These are phyloP conservation scores for Nannochloris sp. DNA, from an alignment of 139 green algal species.

Conservation along the genomic window DNA sequence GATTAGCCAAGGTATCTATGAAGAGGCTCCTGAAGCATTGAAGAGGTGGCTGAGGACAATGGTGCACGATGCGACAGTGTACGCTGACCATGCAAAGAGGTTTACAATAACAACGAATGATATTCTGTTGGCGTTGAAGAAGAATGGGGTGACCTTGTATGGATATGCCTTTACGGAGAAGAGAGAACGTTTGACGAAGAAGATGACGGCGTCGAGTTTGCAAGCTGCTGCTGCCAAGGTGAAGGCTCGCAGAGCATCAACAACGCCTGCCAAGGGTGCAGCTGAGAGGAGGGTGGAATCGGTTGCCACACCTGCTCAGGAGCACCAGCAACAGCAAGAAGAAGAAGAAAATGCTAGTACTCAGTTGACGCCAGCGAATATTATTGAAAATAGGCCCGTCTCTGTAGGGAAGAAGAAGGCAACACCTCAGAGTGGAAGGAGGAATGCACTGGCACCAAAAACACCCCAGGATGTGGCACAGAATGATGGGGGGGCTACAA, in stretches of 20 bases:
- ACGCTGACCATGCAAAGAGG: conserved; percentile 10
- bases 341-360: too few species aligned
- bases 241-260: not conserved
- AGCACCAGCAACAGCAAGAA: too few species aligned
- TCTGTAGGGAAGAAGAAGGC: too few species aligned
- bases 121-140: conserved; percentile 17
- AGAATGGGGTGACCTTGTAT: conserved; percentile 15
- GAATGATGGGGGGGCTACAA: not conserved
- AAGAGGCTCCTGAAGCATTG: conserved; percentile 13
- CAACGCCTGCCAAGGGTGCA: not conserved
- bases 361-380: too few species aligned
- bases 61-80: conserved; percentile 2
- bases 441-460: not conserved
- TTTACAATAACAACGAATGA: conserved; percentile 20
- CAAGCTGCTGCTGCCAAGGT: conserved; percentile 1
- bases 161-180: conserved; percentile 8
- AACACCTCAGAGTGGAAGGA: not conserved
- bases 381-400: too few species aligned
- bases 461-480: not conserved
- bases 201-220: not conserved
- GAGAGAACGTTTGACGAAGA: not conserved
- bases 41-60: not conserved
- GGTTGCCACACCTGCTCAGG: too few species aligned
- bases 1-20: conserved; percentile 12
- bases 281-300: not conserved